phyloP scores from a whole-genome alignment of 2,329 filamentous ascomycete species.

The Monosporascus ibericus region DNA sequence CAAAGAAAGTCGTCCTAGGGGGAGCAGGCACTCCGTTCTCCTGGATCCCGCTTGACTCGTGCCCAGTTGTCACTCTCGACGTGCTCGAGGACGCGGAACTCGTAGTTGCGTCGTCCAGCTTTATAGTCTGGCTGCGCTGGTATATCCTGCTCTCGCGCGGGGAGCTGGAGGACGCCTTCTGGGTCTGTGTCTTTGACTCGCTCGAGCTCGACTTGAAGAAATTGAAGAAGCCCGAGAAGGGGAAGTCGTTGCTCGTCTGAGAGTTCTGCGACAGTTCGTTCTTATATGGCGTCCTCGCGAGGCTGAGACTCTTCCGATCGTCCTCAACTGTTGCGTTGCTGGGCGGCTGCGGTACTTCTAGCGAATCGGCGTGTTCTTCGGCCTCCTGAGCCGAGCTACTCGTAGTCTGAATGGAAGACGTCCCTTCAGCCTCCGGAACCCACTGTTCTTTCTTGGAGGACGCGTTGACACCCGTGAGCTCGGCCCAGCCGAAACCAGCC shows the following conservation, averaged over 20 bases:
- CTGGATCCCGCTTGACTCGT: constrained; percentile 38
- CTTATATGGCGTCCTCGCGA: constrained; percentile 29
- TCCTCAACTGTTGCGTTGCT: constrained; percentile 62
- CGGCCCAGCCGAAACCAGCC: constrained; percentile 90
- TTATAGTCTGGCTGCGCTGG: constrained; percentile 69
- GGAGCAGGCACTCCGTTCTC: constrained; percentile 56
- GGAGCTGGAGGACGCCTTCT: constrained; percentile 29
- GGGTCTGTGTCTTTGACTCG: constrained; percentile 40
- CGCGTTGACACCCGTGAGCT: constrained; percentile 70
- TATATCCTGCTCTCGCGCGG: constrained; percentile 66
- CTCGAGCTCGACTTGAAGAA: constrained; percentile 62
- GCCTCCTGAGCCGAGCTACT: not conserved
- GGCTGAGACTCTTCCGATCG: constrained; percentile 51
- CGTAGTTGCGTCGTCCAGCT: constrained; percentile 32
- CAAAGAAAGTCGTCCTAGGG: constrained; percentile 87
- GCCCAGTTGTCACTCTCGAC: constrained; percentile 43
- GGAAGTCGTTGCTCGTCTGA: constrained; percentile 37
- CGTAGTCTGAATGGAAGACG: constrained; percentile 24
- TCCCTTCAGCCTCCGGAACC: constrained; percentile 18
- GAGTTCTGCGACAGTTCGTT: constrained; percentile 17
- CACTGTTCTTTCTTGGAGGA: constrained; percentile 31
- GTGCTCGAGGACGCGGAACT: constrained; percentile 27
- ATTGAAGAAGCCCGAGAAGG: constrained; percentile 61
- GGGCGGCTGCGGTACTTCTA: constrained; percentile 65
- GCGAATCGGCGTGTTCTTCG: constrained; percentile 29